Percentiles rank a stretch among this genome's conserved stretches.
Conservation (phyloP, 768 basidiomycete genomes). For the Strobilomyces dryophilus region DNA sequence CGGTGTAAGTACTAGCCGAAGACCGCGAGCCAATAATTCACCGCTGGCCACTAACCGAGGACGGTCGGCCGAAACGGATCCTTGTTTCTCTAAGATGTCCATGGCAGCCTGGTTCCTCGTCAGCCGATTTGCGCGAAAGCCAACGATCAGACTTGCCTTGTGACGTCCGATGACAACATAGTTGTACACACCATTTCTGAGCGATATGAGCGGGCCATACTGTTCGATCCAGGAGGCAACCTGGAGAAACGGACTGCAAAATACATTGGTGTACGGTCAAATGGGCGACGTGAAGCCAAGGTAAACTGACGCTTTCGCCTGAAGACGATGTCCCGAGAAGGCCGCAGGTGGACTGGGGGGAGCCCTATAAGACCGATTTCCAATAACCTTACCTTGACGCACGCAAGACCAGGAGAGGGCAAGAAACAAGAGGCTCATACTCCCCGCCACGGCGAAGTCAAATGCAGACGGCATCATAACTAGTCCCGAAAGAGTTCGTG, state of each 20-base stretch:
- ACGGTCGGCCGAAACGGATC: conserved; percentile 43
- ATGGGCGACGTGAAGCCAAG: not conserved
- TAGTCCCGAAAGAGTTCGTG: no score
- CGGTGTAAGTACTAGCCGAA: conserved; percentile 46
- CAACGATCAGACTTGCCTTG: conserved; percentile 2
- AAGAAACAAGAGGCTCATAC: not conserved
- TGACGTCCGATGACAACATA: conserved; percentile 21
- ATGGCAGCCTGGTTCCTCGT: conserved; percentile 41
- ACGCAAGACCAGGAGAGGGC: conserved; percentile 1
- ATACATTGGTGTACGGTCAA: not conserved
- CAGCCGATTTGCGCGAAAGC: no score
- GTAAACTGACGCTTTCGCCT: conserved; percentile 1
- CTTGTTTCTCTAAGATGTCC: conserved; percentile 60
- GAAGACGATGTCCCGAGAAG: conserved; percentile 4
- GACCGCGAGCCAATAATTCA: conserved; percentile 49
- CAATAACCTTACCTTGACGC: not conserved
- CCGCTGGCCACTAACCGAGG: conserved; percentile 45
- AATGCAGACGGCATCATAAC: not conserved
- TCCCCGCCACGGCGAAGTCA: not conserved
- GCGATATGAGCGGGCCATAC: conserved; percentile 53
- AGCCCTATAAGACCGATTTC: not conserved
- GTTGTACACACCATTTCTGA: conserved; percentile 39
- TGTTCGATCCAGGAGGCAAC: conserved; percentile 52
- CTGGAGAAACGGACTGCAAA: conserved; percentile 4
- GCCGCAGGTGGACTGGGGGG: conserved; percentile 9